Evolutionary conservation across 2,329 filamentous ascomycete genomes (phyloP).

Genomic region (Chaetomiaceae sp.): DNA sequence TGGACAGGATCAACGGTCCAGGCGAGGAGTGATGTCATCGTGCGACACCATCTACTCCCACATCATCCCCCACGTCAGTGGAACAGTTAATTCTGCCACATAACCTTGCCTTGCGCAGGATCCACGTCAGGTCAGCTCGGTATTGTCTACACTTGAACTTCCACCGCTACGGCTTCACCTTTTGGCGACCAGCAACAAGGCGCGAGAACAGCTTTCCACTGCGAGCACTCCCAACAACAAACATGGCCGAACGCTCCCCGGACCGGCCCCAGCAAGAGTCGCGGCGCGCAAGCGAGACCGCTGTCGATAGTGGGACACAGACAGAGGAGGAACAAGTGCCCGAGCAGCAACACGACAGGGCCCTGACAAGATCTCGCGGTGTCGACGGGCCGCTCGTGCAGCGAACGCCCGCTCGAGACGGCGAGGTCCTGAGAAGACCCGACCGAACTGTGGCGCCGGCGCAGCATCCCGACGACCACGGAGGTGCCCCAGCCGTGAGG

Average conservation of each 20-base stretch:
- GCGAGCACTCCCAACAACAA: neutral
- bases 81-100: no score
- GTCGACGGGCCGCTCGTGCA: neutral
- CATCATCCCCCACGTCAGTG: no score
- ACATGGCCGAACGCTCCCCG: neutral
- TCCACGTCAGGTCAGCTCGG: no score
- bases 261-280: neutral
- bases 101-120: no score
- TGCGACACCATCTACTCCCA: no score
- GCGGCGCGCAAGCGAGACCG: neutral
- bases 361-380: neutral
- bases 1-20: no score
- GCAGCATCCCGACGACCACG: neutral
- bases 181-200: no score
- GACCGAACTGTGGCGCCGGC: neutral
- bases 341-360: neutral
- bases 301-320: neutral
- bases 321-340: neutral
- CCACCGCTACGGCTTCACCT: no score
- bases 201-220: no score
- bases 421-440: neutral
- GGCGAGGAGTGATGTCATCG: no score
- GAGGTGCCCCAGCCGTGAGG: constrained; percentile 22
- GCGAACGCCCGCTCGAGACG: neutral
- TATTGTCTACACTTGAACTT: no score